phyloP scores from a whole-genome alignment of 495 filamentous ascomycete genomes.

The Trichoderma asperelloides region DNA sequence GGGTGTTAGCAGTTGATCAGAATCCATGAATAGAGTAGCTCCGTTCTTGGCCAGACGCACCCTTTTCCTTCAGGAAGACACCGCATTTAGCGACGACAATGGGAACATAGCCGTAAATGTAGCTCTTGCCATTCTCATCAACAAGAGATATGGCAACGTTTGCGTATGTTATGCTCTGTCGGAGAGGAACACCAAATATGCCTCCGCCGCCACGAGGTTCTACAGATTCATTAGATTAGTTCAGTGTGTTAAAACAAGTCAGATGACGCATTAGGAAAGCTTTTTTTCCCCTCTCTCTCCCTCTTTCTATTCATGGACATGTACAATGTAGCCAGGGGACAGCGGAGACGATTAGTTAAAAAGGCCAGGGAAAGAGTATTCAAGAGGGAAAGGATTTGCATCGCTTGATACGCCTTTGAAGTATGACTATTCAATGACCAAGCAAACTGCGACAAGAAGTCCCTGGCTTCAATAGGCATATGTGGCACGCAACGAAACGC shows the following conservation, averaged over 20 bases:
- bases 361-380: constrained; percentile 4
- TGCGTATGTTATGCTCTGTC: constrained; percentile 91
- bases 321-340: background rate
- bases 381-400: constrained; percentile 15
- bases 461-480: constrained; percentile 2
- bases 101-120: constrained; percentile 97
- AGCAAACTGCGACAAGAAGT: background rate
- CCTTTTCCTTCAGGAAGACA: constrained; percentile 97
- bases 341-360: constrained; percentile 10
- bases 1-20: constrained; percentile 16
- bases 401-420: constrained; percentile 11
- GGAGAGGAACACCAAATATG: constrained; percentile 93
- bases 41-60: constrained; percentile 39
- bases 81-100: constrained; percentile 99
- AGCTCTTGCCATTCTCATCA: constrained; percentile 82
- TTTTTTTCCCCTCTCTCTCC: background rate
- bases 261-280: background rate
- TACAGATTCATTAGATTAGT: constrained; percentile 14
- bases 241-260: background rate
- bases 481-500: background rate
- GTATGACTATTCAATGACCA: background rate
- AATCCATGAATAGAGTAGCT: background rate
- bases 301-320: background rate
- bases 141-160: constrained; percentile 97
- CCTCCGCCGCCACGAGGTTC: constrained; percentile 30